Percentiles rank a stretch among this genome's conserved stretches.
Evolutionary conservation across 805 yeast genomes (phyloP).

Genomic region (Pichia californica): DNA sequence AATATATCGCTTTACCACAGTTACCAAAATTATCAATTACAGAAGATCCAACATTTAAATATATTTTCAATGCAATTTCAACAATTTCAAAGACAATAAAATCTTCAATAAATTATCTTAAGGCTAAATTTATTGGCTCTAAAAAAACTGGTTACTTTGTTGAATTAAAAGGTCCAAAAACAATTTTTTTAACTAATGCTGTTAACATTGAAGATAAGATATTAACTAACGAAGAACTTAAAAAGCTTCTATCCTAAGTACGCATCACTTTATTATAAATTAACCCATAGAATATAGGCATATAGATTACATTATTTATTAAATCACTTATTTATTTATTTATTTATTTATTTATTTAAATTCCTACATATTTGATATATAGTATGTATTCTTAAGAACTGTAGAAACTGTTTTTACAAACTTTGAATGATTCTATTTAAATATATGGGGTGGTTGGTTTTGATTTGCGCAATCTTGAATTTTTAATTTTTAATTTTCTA

Average conservation of each 20-base stretch:
- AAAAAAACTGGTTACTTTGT: slow-evolving; percentile 19
- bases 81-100: not conserved
- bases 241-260: slow-evolving; percentile 11
- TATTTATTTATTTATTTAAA: slow-evolving; percentile 1
- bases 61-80: not conserved
- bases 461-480: no score
- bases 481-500: no score
- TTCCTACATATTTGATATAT: no score
- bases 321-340: not conserved
- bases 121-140: not conserved
- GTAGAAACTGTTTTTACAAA: no score
- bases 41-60: slow-evolving; percentile 4
- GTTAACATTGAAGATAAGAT: slow-evolving; percentile 20
- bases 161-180: slow-evolving; percentile 28
- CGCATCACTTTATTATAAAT: no score
- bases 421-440: no score
- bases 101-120: not conserved
- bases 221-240: slow-evolving; percentile 21
- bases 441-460: no score
- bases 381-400: no score
- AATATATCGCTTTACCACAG: not conserved
- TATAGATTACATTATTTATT: no score
- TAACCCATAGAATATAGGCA: no score
- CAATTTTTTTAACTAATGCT: slow-evolving; percentile 25
- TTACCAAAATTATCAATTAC: not conserved